Evolutionary conservation across 2,329 filamentous ascomycete species (phyloP).

Genomic region (Diaporthe eres): DNA sequence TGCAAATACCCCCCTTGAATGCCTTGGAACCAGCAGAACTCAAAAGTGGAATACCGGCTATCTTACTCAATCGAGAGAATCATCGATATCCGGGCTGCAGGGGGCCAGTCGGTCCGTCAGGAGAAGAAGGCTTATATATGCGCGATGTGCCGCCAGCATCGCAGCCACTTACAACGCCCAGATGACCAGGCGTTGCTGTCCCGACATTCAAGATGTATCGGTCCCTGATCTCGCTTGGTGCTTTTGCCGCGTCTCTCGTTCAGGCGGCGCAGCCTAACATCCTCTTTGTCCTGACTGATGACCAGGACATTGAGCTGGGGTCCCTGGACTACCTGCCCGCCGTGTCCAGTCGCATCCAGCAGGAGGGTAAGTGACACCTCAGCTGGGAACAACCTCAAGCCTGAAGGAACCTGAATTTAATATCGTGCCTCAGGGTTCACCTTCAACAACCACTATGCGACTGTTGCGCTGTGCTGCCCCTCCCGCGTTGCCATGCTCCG

Average conservation of each 20-base stretch:
- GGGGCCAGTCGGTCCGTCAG: neutral
- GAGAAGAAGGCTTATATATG: neutral
- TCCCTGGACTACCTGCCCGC: conserved; percentile 35
- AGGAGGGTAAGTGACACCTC: conserved; percentile 25
- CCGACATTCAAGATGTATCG: conserved; percentile 35
- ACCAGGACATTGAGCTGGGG: conserved; percentile 42
- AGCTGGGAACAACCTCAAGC: neutral
- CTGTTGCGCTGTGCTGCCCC: conserved; percentile 73
- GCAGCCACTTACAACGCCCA: neutral
- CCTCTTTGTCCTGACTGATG: conserved; percentile 40
- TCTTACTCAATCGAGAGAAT: neutral
- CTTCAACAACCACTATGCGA: conserved; percentile 69
- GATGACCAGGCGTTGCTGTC: neutral
- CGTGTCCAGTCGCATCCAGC: conserved; percentile 35
- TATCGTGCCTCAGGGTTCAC: conserved; percentile 31
- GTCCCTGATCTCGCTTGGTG: conserved; percentile 34
- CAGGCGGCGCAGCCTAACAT: conserved; percentile 41
- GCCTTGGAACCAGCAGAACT: neutral
- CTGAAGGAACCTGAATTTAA: neutral
- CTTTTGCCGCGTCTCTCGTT: conserved; percentile 36
- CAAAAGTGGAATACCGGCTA: conserved; percentile 3
- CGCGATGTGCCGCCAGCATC: neutral
- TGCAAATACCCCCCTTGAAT: neutral
- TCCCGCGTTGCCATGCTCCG: conserved; percentile 73
- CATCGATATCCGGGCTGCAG: conserved; percentile 9